Evolutionary conservation across 108 stramenopile species (phyloP).

Genomic region (Bacterosira constricta): DNA sequence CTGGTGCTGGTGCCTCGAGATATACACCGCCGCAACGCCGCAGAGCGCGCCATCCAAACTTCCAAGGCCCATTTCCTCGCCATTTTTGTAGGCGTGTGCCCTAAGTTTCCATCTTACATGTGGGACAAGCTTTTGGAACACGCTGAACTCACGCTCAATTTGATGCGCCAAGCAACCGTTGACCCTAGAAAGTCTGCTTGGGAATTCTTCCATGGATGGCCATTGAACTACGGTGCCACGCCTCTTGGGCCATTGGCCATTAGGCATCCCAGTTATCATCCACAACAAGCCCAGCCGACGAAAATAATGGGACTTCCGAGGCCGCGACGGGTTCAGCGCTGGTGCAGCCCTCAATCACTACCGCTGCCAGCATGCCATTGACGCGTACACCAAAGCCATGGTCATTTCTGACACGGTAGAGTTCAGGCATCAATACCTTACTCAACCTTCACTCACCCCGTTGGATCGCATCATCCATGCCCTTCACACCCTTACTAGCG

Average conservation of each 20-base stretch:
- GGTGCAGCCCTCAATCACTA: background rate
- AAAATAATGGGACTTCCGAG: background rate
- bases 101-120: constrained; percentile 32
- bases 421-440: background rate
- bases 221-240: constrained; percentile 36
- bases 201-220: background rate
- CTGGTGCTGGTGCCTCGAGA: constrained; percentile 34
- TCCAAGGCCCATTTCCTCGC: constrained; percentile 53
- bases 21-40: constrained; percentile 2
- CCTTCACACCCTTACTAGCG: background rate
- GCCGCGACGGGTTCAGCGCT: background rate
- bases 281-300: background rate
- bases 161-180: constrained; percentile 36
- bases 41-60: constrained; percentile 42
- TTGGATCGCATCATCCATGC: background rate
- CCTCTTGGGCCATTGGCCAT: constrained; percentile 41
- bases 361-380: too few relatives aligned
- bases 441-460: background rate
- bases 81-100: constrained; percentile 19
- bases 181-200: constrained; percentile 23
- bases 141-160: constrained; percentile 31
- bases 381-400: too few relatives aligned
- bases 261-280: constrained; percentile 22
- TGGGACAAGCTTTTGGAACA: constrained; percentile 12
- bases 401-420: background rate